These are phyloP conservation scores for Melampsora americana DNA, from an alignment of 1,284 basidiomycete species.

Conservation along the genomic window DNA sequence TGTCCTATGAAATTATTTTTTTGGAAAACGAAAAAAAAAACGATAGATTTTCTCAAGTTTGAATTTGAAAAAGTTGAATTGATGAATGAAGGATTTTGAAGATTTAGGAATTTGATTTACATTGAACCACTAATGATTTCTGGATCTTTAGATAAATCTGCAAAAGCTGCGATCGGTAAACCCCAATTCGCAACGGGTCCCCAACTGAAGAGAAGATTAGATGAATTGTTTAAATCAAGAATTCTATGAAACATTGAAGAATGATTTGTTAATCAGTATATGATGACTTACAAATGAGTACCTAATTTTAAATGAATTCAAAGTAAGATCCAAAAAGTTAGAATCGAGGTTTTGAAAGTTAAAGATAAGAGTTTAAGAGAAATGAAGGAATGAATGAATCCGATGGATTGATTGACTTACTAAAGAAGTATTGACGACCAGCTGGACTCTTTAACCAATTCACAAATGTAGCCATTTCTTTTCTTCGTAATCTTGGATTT, in stretches of 20 bases:
- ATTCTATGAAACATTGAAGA: no score
- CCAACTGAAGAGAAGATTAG: constrained; percentile 12
- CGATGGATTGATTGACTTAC: no score
- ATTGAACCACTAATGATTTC: constrained; percentile 92
- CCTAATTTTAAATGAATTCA: constrained; percentile 58
- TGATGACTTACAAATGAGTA: constrained; percentile 94
- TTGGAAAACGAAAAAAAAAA: constrained; percentile 1
- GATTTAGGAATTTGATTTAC: constrained; percentile 52
- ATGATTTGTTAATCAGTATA: no score
- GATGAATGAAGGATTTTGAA: no score
- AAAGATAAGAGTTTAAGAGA: constrained; percentile 4
- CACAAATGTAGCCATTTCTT: constrained; percentile 11
- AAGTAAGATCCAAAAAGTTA: constrained; percentile 42
- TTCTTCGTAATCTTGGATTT: no score
- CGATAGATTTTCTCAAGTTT: constrained; percentile 7
- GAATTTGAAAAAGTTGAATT: no score
- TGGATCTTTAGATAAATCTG: constrained; percentile 81
- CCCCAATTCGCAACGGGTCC: constrained; percentile 91
- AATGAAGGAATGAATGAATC: no score
- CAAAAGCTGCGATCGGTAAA: constrained; percentile 81
- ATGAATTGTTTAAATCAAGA: no score
- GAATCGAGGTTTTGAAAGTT: background rate
- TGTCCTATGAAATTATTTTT: constrained; percentile 56
- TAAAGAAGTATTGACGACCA: constrained; percentile 87
- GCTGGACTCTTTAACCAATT: constrained; percentile 64